Evolutionary conservation across 2,329 filamentous ascomycete species (phyloP), one percentile per base, ranked within the genome.

Genomic region (Amylocarpus encephaloides): DNA sequence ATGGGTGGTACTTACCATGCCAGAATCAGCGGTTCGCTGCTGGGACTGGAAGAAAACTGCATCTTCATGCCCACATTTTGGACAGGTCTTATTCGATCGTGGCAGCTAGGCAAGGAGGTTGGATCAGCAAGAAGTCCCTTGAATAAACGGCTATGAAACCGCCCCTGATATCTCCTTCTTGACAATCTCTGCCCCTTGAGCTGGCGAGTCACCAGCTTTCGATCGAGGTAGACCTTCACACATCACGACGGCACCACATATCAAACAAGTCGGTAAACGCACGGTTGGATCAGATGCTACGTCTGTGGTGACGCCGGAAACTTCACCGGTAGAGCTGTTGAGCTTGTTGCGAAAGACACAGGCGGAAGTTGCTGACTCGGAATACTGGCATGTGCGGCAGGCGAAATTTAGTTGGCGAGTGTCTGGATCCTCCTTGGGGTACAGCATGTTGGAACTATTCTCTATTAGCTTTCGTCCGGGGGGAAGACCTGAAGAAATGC

Each of bases 1-100:
- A 34, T 15, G 7, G 44, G 15, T 49, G 13, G 52, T 47, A 64
- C 86, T 77, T 71, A 97, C 93, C 93, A 98, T 98, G 73, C 93
- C 93, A 40, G 93, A 98, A 70, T 97, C 91, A 43, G 89, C 88
- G 61, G 86, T 95, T 71, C 93, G 86, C 74, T 97, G 91, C 68
- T 98, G 93, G 55, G 91, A 96, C 74, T 98, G 93, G 76, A 98
- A 98, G 74, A 95, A 98, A 53, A 98, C 94, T 41, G 91, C 90
- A 72, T 97, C 91, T 61, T 83, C 82, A 69, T 93, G 86, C 59
- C 80, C 78, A 76, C 94, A 98, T 61, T 76, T 79, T 46, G 90
- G 89, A 73, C 93, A 98, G 53, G 79, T 78, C 71, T 87, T 89
- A 68, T 89, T 88, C 63, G 89, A 85, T 64, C 91, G 85, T 58